These are phyloP conservation scores for Detonula confervacea DNA, from an alignment of 352 stramenopile species.

Conservation along the genomic window DNA sequence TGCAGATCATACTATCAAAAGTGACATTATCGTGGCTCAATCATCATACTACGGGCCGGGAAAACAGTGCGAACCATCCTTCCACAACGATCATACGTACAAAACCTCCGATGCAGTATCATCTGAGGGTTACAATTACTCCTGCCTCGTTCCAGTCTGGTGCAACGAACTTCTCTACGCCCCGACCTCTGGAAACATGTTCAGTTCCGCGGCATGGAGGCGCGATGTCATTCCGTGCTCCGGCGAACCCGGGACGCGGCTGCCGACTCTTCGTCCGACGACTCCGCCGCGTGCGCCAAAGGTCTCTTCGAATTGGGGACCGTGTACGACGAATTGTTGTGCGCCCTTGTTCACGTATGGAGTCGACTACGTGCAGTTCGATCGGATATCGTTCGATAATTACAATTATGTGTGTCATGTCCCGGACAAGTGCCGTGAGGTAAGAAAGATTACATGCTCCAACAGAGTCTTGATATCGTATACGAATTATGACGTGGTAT, in stretches of 20 bases:
- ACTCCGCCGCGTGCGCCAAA: not conserved
- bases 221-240: not conserved
- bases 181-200: not conserved
- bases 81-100: not conserved
- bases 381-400: not conserved
- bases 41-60: not conserved
- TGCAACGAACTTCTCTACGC: not conserved
- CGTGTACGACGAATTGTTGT: not conserved
- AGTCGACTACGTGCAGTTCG: not conserved
- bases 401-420: not conserved
- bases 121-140: not conserved
- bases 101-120: not conserved
- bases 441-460: no score
- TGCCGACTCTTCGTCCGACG: not conserved
- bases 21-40: not conserved
- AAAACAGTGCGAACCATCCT: not conserved
- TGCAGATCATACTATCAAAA: no score
- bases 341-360: not conserved
- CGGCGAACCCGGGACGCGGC: not conserved
- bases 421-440: not conserved
- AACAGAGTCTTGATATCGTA: no score
- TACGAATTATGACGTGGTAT: no score
- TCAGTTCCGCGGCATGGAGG: not conserved
- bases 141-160: not conserved
- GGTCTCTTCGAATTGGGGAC: not conserved